These are phyloP conservation scores for Microcyclospora tardicrescens DNA, from an alignment of 2,329 filamentous ascomycete genomes.

Conservation along the genomic window DNA sequence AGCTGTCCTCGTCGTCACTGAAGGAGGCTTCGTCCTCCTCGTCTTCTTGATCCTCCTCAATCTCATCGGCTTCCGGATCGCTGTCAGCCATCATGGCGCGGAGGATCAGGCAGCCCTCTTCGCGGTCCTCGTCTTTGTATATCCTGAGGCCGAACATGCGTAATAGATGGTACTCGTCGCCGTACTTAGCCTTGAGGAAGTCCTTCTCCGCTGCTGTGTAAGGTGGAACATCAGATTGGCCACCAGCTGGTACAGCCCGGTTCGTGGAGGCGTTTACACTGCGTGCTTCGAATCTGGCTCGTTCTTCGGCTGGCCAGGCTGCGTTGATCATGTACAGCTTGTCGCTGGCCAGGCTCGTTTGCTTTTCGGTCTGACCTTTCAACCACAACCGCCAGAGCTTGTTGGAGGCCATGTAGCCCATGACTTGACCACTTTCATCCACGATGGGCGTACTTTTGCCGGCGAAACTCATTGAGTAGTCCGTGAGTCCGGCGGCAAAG, in stretches of 20 bases:
- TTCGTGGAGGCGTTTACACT: too few relatives aligned
- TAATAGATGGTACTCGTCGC: conserved; percentile 25
- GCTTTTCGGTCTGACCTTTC: conserved; percentile 3
- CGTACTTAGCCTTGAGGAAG: conserved; percentile 26
- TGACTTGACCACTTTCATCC: conserved; percentile 1
- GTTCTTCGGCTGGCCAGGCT: conserved; percentile 1
- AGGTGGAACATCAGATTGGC: background rate
- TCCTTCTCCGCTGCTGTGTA: conserved; percentile 18
- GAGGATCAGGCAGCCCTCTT: conserved; percentile 21
- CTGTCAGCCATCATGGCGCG: conserved; percentile 16
- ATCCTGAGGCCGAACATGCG: conserved; percentile 20
- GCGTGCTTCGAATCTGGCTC: too few relatives aligned
- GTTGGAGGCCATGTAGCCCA: conserved; percentile 8
- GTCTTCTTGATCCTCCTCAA: background rate
- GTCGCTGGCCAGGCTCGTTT: conserved; percentile 1
- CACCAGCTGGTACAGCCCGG: too few relatives aligned
- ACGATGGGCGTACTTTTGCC: conserved; percentile 1
- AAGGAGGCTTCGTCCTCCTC: background rate
- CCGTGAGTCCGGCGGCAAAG: conserved; percentile 5
- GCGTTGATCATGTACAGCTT: conserved; percentile 1
- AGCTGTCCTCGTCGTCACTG: background rate
- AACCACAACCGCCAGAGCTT: conserved; percentile 3
- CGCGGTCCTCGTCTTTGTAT: conserved; percentile 26
- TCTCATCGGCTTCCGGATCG: conserved; percentile 41
- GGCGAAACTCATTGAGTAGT: background rate